These are phyloP conservation scores for Senecio squalidus DNA, from an alignment of 140 eudicot species.

Conservation along the genomic window DNA sequence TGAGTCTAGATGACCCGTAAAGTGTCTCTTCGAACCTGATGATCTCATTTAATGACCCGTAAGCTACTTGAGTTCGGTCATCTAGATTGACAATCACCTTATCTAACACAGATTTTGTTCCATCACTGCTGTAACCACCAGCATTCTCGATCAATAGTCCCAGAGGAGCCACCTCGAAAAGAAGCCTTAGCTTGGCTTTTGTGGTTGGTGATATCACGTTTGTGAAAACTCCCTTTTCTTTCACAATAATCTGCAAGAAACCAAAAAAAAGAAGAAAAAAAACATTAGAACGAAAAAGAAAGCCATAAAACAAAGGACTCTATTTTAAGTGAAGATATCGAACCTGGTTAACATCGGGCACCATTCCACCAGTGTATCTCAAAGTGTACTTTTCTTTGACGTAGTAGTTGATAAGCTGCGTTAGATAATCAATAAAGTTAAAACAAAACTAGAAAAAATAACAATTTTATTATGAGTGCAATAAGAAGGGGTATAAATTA, in stretches of 20 bases:
- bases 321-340: slow-evolving; percentile 1
- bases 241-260: slow-evolving; percentile 76
- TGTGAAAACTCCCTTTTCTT: slow-evolving; percentile 95
- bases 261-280: no score
- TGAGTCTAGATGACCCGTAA: slow-evolving; percentile 91
- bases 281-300: not conserved
- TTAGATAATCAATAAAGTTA: not conserved
- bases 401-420: slow-evolving; percentile 85
- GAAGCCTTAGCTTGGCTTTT: slow-evolving; percentile 88
- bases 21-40: slow-evolving; percentile 87
- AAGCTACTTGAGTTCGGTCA: slow-evolving; percentile 96
- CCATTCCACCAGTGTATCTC: slow-evolving; percentile 99
- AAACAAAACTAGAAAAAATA: not conserved
- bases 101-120: slow-evolving; percentile 77
- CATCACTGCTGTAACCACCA: slow-evolving; percentile 93
- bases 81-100: slow-evolving; percentile 69
- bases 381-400: slow-evolving; percentile 90
- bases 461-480: slow-evolving; percentile 1
- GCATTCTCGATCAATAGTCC: slow-evolving; percentile 94
- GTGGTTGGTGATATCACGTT: slow-evolving; percentile 83
- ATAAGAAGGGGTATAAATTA: not conserved
- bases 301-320: not conserved
- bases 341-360: slow-evolving; percentile 99
- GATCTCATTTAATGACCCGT: slow-evolving; percentile 91
- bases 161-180: slow-evolving; percentile 96